Evolutionary conservation across 208 protist species (phyloP).

Genomic region (Vickermania ingenoplastis): DNA sequence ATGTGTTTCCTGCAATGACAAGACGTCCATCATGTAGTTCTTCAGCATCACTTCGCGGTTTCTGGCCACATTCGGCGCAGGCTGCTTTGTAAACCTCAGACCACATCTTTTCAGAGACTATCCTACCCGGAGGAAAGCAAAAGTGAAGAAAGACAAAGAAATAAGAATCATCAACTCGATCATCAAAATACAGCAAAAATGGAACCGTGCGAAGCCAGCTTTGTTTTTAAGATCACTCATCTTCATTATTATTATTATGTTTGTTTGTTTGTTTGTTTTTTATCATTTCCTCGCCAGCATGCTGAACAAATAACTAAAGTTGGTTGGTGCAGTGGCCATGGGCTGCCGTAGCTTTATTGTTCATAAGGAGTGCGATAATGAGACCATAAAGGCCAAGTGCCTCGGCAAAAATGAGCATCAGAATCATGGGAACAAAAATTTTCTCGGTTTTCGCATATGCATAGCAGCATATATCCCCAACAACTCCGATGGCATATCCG

Average conservation of each 20-base stretch:
- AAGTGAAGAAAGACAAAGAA: too few relatives aligned
- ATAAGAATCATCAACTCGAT: too few relatives aligned
- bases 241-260: too few relatives aligned
- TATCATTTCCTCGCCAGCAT: too few relatives aligned
- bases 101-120: slow-evolving; percentile 56
- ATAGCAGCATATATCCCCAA: slow-evolving; percentile 95
- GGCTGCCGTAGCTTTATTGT: slow-evolving; percentile 50
- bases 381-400: slow-evolving; percentile 98
- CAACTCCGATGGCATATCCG: slow-evolving; percentile 98
- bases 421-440: slow-evolving; percentile 99
- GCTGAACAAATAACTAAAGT: too few relatives aligned
- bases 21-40: slow-evolving; percentile 14
- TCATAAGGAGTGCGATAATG: slow-evolving; percentile 96
- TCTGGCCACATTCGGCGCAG: slow-evolving; percentile 23
- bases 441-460: slow-evolving; percentile 92
- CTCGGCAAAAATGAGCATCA: slow-evolving; percentile 99
- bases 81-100: slow-evolving; percentile 26
- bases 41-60: slow-evolving; percentile 32
- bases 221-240: too few relatives aligned
- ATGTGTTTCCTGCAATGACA: slow-evolving; percentile 40
- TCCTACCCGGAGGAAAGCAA: too few relatives aligned
- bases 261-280: too few relatives aligned
- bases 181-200: too few relatives aligned
- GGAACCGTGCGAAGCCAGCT: too few relatives aligned
- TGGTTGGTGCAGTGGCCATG: slow-evolving; percentile 34